These are phyloP conservation scores for Blastobotrys robertii DNA, from an alignment of 805 yeast genomes.

Conservation along the genomic window DNA sequence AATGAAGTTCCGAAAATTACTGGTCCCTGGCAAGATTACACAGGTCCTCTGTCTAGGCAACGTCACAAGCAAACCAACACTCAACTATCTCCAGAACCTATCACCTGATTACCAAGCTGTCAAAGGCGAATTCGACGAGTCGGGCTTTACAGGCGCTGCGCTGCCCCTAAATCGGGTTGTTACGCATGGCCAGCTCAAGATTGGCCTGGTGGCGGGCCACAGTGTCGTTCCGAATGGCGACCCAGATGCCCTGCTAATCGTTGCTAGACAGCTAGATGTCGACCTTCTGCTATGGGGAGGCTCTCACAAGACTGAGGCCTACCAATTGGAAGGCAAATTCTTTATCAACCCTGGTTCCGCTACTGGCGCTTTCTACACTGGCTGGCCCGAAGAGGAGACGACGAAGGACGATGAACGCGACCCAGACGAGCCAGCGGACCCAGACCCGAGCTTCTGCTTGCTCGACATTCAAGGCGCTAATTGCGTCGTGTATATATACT, in stretches of 20 bases:
- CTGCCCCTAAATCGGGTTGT: constrained; percentile 59
- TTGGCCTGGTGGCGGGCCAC: constrained; percentile 82
- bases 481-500: constrained; percentile 79
- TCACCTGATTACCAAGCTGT: constrained; percentile 69
- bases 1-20: constrained; percentile 56
- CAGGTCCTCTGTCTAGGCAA: constrained; percentile 84
- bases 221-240: constrained; percentile 78
- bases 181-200: constrained; percentile 57
- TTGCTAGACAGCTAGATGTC: constrained; percentile 86
- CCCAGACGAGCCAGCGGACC: constrained; percentile 15
- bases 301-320: constrained; percentile 86
- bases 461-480: constrained; percentile 73
- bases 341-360: constrained; percentile 97
- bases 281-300: constrained; percentile 92
- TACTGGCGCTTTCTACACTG: constrained; percentile 77
- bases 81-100: constrained; percentile 52
- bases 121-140: constrained; percentile 71
- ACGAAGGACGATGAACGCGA: constrained; percentile 14
- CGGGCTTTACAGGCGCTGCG: constrained; percentile 17
- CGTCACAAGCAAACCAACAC: constrained; percentile 53
- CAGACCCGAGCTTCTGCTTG: constrained; percentile 82
- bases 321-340: constrained; percentile 82
- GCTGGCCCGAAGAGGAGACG: constrained; percentile 41
- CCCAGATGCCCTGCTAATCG: constrained; percentile 68
- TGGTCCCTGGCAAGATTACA: constrained; percentile 77